These are phyloP conservation scores for Wickerhamiella australiensis DNA, from an alignment of 805 yeast species.

Conservation along the genomic window DNA sequence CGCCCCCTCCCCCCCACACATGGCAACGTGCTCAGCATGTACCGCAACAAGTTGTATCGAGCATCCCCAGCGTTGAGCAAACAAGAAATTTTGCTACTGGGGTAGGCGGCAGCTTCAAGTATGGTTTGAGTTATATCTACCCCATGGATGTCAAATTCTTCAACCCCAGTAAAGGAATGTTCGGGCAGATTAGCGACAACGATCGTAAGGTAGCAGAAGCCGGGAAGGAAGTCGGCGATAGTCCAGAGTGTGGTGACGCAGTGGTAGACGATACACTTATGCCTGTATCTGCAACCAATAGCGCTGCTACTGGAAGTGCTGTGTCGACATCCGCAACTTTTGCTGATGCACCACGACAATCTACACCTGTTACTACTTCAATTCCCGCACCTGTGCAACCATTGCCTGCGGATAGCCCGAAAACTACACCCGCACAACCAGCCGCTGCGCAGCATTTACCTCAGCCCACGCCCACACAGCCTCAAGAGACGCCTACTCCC, in stretches of 20 bases:
- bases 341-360: not conserved
- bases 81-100: conserved; percentile 1
- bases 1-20: conserved; percentile 5
- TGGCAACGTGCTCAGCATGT: conserved; percentile 5
- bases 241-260: not conserved
- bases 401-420: not conserved
- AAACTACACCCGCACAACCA: not conserved
- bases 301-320: not conserved
- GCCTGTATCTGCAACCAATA: no score
- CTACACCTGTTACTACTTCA: not conserved
- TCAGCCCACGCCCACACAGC: not conserved
- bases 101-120: conserved; percentile 6
- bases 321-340: not conserved
- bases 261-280: no score
- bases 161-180: conserved; percentile 11
- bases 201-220: not conserved
- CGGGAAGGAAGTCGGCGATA: conserved; percentile 4
- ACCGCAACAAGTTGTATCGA: not conserved
- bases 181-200: conserved; percentile 1
- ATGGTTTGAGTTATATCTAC: conserved; percentile 9
- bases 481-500: conserved; percentile 1
- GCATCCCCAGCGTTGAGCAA: conserved; percentile 5
- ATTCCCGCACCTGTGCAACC: not conserved
- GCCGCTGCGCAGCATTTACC: not conserved
- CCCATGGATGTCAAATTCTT: conserved; percentile 8